Evolutionary conservation across 306 rosid genomes (phyloP).

Genomic region (Cicer judaicum): DNA sequence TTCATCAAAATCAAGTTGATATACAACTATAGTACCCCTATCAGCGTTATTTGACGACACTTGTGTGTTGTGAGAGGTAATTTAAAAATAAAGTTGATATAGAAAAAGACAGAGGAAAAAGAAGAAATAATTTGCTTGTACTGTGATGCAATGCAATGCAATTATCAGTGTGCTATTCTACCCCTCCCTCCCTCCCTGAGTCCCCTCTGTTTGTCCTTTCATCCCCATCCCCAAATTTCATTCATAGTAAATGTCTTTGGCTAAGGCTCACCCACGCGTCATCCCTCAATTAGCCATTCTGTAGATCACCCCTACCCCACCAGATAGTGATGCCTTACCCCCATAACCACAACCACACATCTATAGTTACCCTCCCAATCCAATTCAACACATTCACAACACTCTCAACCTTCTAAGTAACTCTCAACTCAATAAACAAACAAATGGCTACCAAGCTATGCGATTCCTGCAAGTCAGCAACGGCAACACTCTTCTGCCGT

Average conservation of each 20-base stretch:
- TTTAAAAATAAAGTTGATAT: not conserved
- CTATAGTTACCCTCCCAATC: not conserved
- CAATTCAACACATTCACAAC: constrained; percentile 6
- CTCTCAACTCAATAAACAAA: not conserved
- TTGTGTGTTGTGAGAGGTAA: no score
- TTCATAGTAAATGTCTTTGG: constrained; percentile 1
- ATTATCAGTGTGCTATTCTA: not conserved
- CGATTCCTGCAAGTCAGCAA: constrained; percentile 80
- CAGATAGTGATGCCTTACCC: constrained; percentile 20
- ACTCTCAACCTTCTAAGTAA: not conserved
- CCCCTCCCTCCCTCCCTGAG: not conserved
- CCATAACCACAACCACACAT: constrained; percentile 37
- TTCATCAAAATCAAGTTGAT: no score
- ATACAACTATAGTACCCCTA: no score
- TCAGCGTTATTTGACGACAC: no score
- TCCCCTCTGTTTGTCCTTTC: not conserved
- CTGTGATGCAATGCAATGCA: not conserved
- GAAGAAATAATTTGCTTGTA: not conserved
- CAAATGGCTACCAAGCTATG: constrained; percentile 88
- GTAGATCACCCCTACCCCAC: constrained; percentile 37
- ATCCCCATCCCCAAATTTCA: constrained; percentile 7
- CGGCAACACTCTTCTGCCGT: constrained; percentile 82
- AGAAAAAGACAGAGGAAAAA: not conserved
- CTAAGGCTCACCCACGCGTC: constrained; percentile 35
- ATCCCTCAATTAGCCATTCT: constrained; percentile 16